Evolutionary conservation across 2,329 filamentous ascomycete species (phyloP).

Genomic region (Epichloe sp.): DNA sequence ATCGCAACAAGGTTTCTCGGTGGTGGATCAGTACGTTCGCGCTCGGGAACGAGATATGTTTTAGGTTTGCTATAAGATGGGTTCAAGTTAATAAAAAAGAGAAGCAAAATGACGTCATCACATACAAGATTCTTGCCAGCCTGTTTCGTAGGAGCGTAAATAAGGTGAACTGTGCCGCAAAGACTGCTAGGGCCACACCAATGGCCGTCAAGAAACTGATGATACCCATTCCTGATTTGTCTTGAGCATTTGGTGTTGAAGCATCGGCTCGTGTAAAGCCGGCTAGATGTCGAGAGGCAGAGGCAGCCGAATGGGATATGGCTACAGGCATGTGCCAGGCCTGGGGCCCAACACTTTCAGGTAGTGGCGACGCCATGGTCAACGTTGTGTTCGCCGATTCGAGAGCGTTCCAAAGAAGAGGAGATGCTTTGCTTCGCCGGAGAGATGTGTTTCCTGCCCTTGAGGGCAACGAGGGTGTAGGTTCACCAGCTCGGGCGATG

Average conservation of each 20-base stretch:
- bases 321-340: not conserved
- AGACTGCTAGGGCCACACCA: slow-evolving; percentile 47
- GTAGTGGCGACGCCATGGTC: slow-evolving; percentile 1
- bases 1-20: slow-evolving; percentile 42
- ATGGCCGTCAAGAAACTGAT: slow-evolving; percentile 49
- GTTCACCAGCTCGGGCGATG: not conserved
- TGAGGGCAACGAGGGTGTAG: not conserved
- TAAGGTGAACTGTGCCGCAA: slow-evolving; percentile 49
- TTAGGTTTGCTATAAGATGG: slow-evolving; percentile 51
- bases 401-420: not conserved
- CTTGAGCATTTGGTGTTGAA: slow-evolving; percentile 17
- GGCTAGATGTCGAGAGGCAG: not conserved
- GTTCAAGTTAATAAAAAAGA: not conserved
- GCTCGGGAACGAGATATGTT: slow-evolving; percentile 75
- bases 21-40: slow-evolving; percentile 67
- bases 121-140: slow-evolving; percentile 70
- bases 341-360: not conserved
- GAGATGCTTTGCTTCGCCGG: not conserved
- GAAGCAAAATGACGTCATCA: not conserved
- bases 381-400: not conserved
- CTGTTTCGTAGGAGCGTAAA: slow-evolving; percentile 70
- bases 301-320: not conserved
- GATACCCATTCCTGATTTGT: slow-evolving; percentile 30
- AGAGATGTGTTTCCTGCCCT: not conserved
- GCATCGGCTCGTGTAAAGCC: slow-evolving; percentile 2